Evolutionary conservation across 2,329 filamentous ascomycete genomes (phyloP).

Genomic region (Hansfordia pulvinata): DNA sequence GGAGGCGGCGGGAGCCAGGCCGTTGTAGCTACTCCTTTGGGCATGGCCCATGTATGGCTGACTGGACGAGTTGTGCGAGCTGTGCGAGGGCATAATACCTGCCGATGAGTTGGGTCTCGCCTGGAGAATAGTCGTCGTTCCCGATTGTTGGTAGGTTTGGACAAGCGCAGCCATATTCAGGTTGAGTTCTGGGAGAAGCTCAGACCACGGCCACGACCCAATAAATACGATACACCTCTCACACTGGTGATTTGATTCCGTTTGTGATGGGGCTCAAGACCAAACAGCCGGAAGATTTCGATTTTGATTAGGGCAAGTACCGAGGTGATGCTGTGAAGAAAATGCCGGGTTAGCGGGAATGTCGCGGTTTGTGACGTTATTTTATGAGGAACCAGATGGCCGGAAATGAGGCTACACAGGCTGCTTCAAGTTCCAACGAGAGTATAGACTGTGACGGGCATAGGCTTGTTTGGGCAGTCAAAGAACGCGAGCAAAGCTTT

Average conservation of each 20-base stretch:
- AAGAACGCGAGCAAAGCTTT: too few species aligned
- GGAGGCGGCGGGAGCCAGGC: slow-evolving; percentile 29
- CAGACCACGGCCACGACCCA: slow-evolving; percentile 5
- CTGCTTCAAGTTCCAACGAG: too few species aligned
- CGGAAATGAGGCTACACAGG: too few species aligned
- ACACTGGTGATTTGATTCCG: background rate
- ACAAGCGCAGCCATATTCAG: slow-evolving; percentile 71
- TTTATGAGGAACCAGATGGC: slow-evolving; percentile 1
- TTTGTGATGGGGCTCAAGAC: background rate
- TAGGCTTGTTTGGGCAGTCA: too few species aligned
- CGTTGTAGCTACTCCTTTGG: slow-evolving; percentile 36
- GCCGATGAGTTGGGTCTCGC: slow-evolving; percentile 53
- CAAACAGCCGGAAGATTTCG: background rate
- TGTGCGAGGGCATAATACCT: slow-evolving; percentile 43
- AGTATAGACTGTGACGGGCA: slow-evolving; percentile 12
- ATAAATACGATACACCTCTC: too few species aligned
- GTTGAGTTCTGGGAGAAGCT: slow-evolving; percentile 1
- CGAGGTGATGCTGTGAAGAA: too few species aligned
- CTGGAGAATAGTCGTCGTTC: slow-evolving; percentile 64
- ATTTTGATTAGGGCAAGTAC: slow-evolving; percentile 1
- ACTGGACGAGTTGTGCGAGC: slow-evolving; percentile 31
- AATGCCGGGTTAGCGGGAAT: too few species aligned
- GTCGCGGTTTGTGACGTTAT: background rate
- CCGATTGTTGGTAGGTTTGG: slow-evolving; percentile 64
- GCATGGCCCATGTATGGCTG: slow-evolving; percentile 35